Percentiles rank a stretch among this genome's conserved stretches.
Evolutionary conservation across 2,329 filamentous ascomycete species (phyloP).

Genomic region (Aspergillus neotritici): DNA sequence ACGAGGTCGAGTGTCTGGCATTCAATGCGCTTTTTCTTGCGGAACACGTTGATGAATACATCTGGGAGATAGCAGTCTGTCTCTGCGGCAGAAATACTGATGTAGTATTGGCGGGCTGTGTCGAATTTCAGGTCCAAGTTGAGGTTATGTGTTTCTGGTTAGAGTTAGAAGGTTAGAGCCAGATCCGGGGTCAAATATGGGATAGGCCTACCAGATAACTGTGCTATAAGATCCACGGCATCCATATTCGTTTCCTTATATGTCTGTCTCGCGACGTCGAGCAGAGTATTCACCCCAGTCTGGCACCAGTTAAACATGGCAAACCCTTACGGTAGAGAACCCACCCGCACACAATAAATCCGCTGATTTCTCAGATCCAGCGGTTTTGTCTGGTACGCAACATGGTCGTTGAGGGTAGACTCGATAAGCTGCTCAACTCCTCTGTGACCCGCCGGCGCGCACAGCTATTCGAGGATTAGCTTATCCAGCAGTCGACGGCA

Average conservation of each 20-base stretch:
- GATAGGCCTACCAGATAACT: conserved; percentile 54
- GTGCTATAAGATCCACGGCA: conserved; percentile 63
- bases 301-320: conserved; percentile 31
- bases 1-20: conserved; percentile 82
- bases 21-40: conserved; percentile 70
- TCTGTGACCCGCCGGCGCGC: conserved; percentile 56
- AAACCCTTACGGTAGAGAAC: background rate
- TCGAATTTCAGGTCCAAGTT: conserved; percentile 68
- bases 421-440: conserved; percentile 61
- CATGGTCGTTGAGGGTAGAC: conserved; percentile 71
- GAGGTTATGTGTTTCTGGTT: conserved; percentile 53
- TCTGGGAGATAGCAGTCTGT: conserved; percentile 57
- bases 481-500: background rate
- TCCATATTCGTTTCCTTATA: conserved; percentile 86
- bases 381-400: conserved; percentile 68
- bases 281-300: conserved; percentile 74
- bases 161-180: conserved; percentile 12
- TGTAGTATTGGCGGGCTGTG: conserved; percentile 69
- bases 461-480: conserved; percentile 45
- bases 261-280: conserved; percentile 81
- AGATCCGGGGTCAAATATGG: too few relatives aligned
- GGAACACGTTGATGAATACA: conserved; percentile 69
- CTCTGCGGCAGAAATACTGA: conserved; percentile 59
- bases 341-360: conserved; percentile 66
- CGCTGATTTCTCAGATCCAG: conserved; percentile 85